Conservation (phyloP, 208 protist genomes). For the Polymyxa betae region DNA sequence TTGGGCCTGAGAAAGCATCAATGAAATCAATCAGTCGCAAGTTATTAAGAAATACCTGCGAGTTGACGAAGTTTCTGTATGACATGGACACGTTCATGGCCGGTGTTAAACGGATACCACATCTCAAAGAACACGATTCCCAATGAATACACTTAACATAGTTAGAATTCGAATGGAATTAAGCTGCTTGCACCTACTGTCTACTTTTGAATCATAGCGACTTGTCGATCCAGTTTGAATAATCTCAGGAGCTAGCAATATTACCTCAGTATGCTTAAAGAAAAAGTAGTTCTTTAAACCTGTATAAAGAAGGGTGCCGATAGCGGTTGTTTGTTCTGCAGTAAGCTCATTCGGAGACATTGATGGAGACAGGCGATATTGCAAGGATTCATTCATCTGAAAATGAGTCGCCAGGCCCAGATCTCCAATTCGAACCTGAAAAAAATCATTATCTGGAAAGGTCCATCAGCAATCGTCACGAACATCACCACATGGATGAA, state of each 20-base stretch:
- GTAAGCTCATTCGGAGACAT: neutral
- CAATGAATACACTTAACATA: neutral
- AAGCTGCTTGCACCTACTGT: slow-evolving; percentile 7
- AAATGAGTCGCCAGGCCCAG: slow-evolving; percentile 44
- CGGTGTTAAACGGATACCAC: slow-evolving; percentile 25
- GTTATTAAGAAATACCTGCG: neutral
- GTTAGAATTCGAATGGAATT: neutral
- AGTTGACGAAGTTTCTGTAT: neutral
- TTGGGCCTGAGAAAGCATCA: slow-evolving; percentile 16
- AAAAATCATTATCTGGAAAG: neutral
- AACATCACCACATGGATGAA: slow-evolving; percentile 35
- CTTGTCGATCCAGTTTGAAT: neutral
- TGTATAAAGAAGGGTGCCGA: slow-evolving; percentile 11
- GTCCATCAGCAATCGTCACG: neutral
- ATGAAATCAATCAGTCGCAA: neutral
- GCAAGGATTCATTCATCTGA: neutral
- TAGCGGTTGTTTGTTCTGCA: neutral
- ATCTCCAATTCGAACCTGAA: slow-evolving; percentile 40
- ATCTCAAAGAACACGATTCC: slow-evolving; percentile 41
- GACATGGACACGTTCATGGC: slow-evolving; percentile 7
- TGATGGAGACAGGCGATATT: neutral
- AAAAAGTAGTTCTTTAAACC: slow-evolving; percentile 4
- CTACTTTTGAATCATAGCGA: slow-evolving; percentile 42
- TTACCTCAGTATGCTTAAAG: neutral
- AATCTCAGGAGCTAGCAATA: neutral